Evolutionary conservation across 176 grass and related monocot species (phyloP).

Genomic region (Lolium perenne): DNA sequence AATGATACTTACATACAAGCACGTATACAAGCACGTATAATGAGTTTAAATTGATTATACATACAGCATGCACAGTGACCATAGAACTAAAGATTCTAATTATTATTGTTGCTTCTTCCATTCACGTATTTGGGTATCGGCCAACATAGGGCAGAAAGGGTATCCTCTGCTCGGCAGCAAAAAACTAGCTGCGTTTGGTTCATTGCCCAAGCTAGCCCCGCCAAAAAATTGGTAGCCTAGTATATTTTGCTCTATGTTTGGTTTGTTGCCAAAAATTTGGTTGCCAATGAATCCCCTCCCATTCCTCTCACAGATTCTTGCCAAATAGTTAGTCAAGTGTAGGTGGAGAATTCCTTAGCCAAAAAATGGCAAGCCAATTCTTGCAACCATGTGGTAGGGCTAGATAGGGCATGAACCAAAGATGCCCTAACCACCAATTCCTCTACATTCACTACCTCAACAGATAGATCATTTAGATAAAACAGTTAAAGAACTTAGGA

Average conservation of each 20-base stretch:
- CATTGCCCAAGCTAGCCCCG: too few species aligned
- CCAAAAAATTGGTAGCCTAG: too few species aligned
- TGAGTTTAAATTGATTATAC: slow-evolving; percentile 22
- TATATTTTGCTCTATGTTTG: too few species aligned
- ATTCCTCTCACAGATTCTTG: too few species aligned
- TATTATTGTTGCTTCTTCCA: neutral
- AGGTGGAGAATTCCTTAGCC: too few species aligned
- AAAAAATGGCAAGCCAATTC: too few species aligned
- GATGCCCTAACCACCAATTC: neutral
- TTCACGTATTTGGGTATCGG: neutral
- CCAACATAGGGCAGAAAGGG: neutral
- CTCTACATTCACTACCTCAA: slow-evolving; percentile 10
- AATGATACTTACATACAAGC: slow-evolving; percentile 8
- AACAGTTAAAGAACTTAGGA: slow-evolving; percentile 6
- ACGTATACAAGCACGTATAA: neutral
- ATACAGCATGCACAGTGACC: neutral
- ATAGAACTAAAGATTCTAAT: slow-evolving; percentile 31
- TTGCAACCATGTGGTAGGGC: too few species aligned
- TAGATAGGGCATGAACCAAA: too few species aligned
- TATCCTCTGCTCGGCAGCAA: slow-evolving; percentile 1
- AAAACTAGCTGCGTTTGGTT: slow-evolving; percentile 13
- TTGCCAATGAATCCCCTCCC: too few species aligned
- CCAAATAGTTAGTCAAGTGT: too few species aligned
- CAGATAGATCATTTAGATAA: neutral
- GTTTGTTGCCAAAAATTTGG: too few species aligned